Evolutionary conservation across 169 alveolate species (phyloP), one percentile per base, ranked within the genome.

Genomic region (Perkinsus olseni): DNA sequence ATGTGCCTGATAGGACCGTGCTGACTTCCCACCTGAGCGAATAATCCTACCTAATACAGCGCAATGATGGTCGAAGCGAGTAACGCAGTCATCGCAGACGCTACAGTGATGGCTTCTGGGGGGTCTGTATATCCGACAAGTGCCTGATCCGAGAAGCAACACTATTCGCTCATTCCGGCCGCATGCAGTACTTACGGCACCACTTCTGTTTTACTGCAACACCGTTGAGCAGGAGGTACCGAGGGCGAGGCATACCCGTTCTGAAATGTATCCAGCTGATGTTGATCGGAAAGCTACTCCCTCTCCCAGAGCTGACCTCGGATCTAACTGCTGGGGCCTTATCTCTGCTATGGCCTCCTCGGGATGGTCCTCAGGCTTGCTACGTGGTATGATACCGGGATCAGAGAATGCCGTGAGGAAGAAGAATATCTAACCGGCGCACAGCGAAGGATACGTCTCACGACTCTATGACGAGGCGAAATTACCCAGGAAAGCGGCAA

Each of bases 31-130:
- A 40, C 3, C 11, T 40, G 50, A 40, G 3, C 3, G 50, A 40
- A 6, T 3, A 40, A 3, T 40, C 50, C 50, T 40, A 40, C 50
- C 50, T 3, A 40, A 11, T 40, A 40, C 50, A 40, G 36, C 62
- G 39, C 99, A 98, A 94, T 98, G 99, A 94, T 98, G 99, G 93
- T 98, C 99, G 95, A 97, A 98, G 90, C 98, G 96, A 36, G 95
- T 96, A 21, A 98, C 97, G 92, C 99, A 98, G 91, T 95, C 93
- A 48, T 98, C 96, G 94, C 99, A 98, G 39, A 96, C 96, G 93
- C 97, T 96, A 95, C 99, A 98, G 95, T 98, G 99, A 91, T 97
- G 97, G 36, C 98, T 94, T 94, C 99, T 95, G 17, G 98, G 98
- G 37, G 99, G 98, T 91, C 98, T 96, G 36, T 96, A 95, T 34